phyloP scores from a whole-genome alignment of 2,329 filamentous ascomycete genomes.

The Cercospora canescens region DNA sequence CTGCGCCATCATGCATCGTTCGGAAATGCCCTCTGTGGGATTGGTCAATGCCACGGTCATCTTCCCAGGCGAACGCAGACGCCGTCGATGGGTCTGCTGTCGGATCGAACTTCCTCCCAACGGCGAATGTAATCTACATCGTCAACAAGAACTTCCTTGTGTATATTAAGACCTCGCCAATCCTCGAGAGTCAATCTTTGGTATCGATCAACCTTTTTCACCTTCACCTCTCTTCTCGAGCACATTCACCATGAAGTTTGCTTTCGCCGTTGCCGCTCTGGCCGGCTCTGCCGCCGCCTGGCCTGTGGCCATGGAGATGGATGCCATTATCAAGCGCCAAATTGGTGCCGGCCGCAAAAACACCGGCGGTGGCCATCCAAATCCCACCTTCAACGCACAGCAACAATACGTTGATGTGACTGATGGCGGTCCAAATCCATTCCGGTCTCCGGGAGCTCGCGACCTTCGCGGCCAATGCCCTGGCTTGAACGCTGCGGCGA shows the following conservation, averaged over 20 bases:
- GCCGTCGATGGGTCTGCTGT: background rate
- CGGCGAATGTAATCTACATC: background rate
- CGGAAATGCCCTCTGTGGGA: background rate
- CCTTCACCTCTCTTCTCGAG: background rate
- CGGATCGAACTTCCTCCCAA: background rate
- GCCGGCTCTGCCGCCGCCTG: conserved; percentile 16
- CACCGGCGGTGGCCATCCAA: conserved; percentile 18
- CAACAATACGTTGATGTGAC: conserved; percentile 26
- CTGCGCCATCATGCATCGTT: conserved; percentile 1
- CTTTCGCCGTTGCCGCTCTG: conserved; percentile 12
- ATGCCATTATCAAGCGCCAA: conserved; percentile 15
- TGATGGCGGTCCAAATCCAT: conserved; percentile 28
- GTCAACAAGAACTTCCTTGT: background rate
- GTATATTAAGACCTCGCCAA: background rate
- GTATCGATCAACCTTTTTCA: background rate
- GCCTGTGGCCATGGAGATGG: conserved; percentile 18
- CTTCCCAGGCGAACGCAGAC: background rate
- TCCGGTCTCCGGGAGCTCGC: conserved; percentile 26
- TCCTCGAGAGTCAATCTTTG: background rate
- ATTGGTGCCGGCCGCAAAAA: conserved; percentile 10
- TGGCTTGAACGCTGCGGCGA: conserved; percentile 22
- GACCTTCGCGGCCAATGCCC: conserved; percentile 34
- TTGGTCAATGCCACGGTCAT: background rate
- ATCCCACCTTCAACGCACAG: conserved; percentile 21
- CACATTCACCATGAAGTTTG: conserved; percentile 6